These are phyloP conservation scores for Stellera chamaejasme DNA, from an alignment of 345 rosid species.

Conservation along the genomic window DNA sequence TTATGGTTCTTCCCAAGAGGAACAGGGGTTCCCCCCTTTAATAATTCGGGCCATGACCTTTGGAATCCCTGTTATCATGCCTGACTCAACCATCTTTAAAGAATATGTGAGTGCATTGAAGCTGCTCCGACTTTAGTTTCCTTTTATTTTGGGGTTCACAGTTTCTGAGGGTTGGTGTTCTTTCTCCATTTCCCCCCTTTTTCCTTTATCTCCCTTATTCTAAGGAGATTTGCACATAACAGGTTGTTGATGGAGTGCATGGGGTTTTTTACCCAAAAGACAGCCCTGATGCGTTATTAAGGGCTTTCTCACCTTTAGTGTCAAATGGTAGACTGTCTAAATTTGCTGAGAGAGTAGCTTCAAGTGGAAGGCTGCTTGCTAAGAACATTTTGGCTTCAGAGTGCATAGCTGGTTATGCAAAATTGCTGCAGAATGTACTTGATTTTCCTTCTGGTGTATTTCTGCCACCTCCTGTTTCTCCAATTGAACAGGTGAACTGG, in stretches of 20 bases:
- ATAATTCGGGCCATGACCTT: conserved; percentile 87
- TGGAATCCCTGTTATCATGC: conserved; percentile 63
- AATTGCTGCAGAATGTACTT: conserved; percentile 65
- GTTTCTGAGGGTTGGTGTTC: background rate
- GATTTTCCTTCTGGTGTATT: conserved; percentile 70
- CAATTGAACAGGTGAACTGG: conserved; percentile 53
- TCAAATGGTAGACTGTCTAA: conserved; percentile 71
- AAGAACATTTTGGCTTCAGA: conserved; percentile 77
- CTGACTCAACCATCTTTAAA: conserved; percentile 69
- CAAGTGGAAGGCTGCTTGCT: conserved; percentile 71
- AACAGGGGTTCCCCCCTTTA: conserved; percentile 79
- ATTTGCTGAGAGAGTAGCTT: conserved; percentile 62
- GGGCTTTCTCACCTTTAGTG: conserved; percentile 63
- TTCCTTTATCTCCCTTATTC: conserved; percentile 1
- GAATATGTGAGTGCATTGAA: conserved; percentile 50
- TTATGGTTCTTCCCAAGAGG: conserved; percentile 92
- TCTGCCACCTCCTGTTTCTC: conserved; percentile 61
- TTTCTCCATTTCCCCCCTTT: conserved; percentile 1
- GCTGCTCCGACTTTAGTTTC: conserved; percentile 7
- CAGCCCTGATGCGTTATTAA: conserved; percentile 56
- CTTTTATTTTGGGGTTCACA: background rate
- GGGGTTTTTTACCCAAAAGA: conserved; percentile 57
- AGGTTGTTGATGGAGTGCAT: conserved; percentile 71
- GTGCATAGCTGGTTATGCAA: conserved; percentile 66
- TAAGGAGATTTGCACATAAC: conserved; percentile 18